Conservation (phyloP, 1,284 basidiomycete genomes). For the Pseudozyma tsukubaensis region DNA sequence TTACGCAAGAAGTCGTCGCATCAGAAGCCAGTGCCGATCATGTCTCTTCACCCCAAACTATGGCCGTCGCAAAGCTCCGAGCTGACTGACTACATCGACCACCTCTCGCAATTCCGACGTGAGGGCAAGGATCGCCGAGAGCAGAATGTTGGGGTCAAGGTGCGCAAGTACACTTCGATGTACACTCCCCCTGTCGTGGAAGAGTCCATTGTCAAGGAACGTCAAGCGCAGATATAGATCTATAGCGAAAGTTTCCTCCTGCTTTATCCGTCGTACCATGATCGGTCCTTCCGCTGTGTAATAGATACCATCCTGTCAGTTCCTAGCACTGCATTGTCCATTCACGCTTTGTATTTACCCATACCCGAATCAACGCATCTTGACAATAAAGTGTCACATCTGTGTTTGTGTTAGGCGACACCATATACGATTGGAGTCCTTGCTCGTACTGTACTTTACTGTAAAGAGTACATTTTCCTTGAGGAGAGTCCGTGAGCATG, state of each 20-base stretch:
- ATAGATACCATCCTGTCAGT: not conserved
- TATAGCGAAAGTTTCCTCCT: not conserved
- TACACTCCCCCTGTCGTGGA: constrained; percentile 36
- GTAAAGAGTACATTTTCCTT: too few species aligned
- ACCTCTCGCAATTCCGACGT: constrained; percentile 65
- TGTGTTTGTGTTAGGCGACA: too few species aligned
- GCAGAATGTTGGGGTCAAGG: constrained; percentile 42
- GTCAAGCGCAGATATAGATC: constrained; percentile 29
- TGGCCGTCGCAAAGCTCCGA: constrained; percentile 55
- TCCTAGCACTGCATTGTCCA: too few species aligned
- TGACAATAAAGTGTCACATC: too few species aligned
- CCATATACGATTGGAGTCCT: too few species aligned
- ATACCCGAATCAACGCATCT: too few species aligned
- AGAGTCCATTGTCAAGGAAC: constrained; percentile 32
- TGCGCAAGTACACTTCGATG: constrained; percentile 41
- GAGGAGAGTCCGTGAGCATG: too few species aligned
- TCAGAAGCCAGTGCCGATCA: constrained; percentile 65
- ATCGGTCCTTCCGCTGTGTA: not conserved
- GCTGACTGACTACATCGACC: constrained; percentile 65
- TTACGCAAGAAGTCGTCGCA: constrained; percentile 54
- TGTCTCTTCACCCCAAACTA: constrained; percentile 67
- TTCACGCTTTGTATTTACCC: not conserved
- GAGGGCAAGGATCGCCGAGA: constrained; percentile 68
- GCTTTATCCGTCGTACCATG: constrained; percentile 1
- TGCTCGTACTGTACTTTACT: too few species aligned